Conservation (phyloP, 208 protist species). For the Crithidia mellificae region DNA sequence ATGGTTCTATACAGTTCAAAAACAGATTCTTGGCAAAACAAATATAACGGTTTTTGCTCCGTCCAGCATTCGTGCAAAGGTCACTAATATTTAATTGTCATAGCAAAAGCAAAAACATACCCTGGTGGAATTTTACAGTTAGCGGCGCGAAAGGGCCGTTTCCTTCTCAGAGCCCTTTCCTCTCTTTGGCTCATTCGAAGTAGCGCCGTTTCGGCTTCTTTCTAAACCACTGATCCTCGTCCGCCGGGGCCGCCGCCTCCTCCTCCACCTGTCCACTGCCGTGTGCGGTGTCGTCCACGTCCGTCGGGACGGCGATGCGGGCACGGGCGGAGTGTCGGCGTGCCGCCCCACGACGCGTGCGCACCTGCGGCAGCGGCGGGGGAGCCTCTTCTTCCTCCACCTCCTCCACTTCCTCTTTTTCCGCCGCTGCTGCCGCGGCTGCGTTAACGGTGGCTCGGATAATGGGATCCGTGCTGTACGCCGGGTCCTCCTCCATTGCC, state of each 20-base stretch:
- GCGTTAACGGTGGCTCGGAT: too few relatives aligned
- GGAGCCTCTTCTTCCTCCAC: constrained; percentile 3
- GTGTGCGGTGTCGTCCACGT: background rate
- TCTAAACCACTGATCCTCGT: constrained; percentile 39
- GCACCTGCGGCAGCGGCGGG: constrained; percentile 12
- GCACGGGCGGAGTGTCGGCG: constrained; percentile 10
- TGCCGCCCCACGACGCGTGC: constrained; percentile 27
- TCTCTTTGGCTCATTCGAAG: constrained; percentile 40
- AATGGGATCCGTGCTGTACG: too few relatives aligned
- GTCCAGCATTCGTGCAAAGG: too few relatives aligned
- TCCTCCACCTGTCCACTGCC: background rate
- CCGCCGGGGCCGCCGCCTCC: background rate
- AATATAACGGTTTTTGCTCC: too few relatives aligned
- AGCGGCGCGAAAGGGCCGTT: too few relatives aligned
- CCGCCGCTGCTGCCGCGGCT: background rate
- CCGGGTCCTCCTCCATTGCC: too few relatives aligned
- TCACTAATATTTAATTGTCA: too few relatives aligned
- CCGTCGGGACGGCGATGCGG: background rate
- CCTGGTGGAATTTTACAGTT: too few relatives aligned
- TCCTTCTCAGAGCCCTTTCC: too few relatives aligned
- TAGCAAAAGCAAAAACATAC: too few relatives aligned
- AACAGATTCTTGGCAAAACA: too few relatives aligned
- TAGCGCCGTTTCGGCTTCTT: constrained; percentile 46
- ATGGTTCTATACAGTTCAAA: too few relatives aligned
- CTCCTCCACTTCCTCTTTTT: background rate